Conservation (phyloP, 164 flowering plant genomes). For the Magnolia kwangsiensis region DNA sequence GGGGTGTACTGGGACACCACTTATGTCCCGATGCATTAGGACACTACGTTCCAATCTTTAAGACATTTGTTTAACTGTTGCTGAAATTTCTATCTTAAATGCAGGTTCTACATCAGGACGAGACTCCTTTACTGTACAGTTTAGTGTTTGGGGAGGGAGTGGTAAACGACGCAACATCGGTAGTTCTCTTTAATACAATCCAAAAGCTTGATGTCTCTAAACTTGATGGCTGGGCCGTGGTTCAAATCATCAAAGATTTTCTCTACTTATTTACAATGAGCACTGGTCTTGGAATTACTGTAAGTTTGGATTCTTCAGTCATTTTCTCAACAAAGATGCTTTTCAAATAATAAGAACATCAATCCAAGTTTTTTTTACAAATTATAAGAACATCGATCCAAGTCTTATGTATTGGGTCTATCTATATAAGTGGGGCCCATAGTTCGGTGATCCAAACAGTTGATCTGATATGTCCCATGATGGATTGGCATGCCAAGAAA, state of each 20-base stretch:
- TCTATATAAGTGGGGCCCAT: too few species aligned
- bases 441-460: too few species aligned
- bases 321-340: not conserved
- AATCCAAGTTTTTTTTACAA: too few species aligned
- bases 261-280: conserved; percentile 72
- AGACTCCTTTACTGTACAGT: conserved; percentile 89
- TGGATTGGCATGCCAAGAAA: not conserved
- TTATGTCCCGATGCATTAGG: not conserved
- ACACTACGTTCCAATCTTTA: not conserved
- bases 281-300: conserved; percentile 70
- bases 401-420: too few species aligned
- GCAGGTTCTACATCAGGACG: conserved; percentile 88
- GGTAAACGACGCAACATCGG: conserved; percentile 95
- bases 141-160: conserved; percentile 99
- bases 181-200: conserved; percentile 85
- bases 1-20: not conserved
- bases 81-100: conserved; percentile 1
- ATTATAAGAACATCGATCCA: too few species aligned
- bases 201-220: conserved; percentile 59
- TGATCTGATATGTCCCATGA: too few species aligned
- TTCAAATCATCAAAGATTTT: conserved; percentile 53
- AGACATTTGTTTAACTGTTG: not conserved
- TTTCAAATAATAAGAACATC: too few species aligned
- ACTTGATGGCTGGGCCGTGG: conserved; percentile 36
- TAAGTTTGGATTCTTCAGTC: conserved; percentile 32